phyloP scores from a whole-genome alignment of 2,329 filamentous ascomycete species.

The Fusarium hostae region DNA sequence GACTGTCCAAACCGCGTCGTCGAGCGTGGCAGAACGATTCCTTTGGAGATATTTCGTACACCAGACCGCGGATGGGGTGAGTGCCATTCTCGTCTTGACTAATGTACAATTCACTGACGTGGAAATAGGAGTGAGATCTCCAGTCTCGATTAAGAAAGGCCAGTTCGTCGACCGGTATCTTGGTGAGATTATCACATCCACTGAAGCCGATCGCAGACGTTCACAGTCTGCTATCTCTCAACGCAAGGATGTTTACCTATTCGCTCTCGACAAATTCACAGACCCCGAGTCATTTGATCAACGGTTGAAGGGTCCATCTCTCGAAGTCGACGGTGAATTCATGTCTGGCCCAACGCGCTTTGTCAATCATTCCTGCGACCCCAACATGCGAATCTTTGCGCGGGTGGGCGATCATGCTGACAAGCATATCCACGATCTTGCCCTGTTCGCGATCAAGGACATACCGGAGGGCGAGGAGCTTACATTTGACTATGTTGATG shows the following conservation, averaged over 20 bases:
- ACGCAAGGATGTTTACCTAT: constrained; percentile 82
- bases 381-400: constrained; percentile 82
- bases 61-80: constrained; percentile 78
- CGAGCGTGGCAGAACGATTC: constrained; percentile 75
- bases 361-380: constrained; percentile 85
- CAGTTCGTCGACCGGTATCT: constrained; percentile 86
- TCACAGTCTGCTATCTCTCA: constrained; percentile 63
- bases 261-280: constrained; percentile 83
- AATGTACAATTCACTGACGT: background rate
- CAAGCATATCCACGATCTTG: constrained; percentile 78
- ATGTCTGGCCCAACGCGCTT: constrained; percentile 83
- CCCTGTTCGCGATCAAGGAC: constrained; percentile 76
- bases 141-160: constrained; percentile 72
- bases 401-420: constrained; percentile 82
- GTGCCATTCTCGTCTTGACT: constrained; percentile 29
- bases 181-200: constrained; percentile 73
- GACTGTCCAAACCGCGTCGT: constrained; percentile 81
- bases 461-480: constrained; percentile 75
- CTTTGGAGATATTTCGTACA: constrained; percentile 82
- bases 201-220: constrained; percentile 74
- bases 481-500: constrained; percentile 83
- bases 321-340: constrained; percentile 78
- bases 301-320: constrained; percentile 64
- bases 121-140: constrained; percentile 68
- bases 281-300: constrained; percentile 65